Conservation (phyloP, 768 basidiomycete species). For the Clavulina sp. region DNA sequence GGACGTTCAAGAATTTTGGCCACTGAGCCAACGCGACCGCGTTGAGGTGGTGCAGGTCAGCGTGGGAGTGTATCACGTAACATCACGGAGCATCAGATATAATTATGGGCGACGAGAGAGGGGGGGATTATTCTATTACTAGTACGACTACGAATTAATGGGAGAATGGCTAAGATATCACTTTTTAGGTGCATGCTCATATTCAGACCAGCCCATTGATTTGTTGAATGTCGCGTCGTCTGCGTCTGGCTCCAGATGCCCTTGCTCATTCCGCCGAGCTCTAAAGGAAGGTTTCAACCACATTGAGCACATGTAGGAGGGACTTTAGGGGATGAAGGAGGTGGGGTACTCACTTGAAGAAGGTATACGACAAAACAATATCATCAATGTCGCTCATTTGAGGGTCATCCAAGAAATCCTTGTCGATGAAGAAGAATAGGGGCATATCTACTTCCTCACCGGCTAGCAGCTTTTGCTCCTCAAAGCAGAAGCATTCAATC, state of each 20-base stretch:
- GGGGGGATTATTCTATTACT: too few relatives aligned
- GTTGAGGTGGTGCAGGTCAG: too few relatives aligned
- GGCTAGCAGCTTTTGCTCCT: slow-evolving; percentile 88
- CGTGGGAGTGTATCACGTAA: too few relatives aligned
- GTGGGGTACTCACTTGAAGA: slow-evolving; percentile 61
- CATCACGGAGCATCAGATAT: too few relatives aligned
- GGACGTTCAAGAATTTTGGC: too few relatives aligned
- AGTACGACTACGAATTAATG: too few relatives aligned
- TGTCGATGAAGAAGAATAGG: slow-evolving; percentile 95
- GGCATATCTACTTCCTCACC: slow-evolving; percentile 98
- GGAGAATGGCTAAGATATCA: too few relatives aligned
- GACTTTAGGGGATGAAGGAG: slow-evolving; percentile 1
- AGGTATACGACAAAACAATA: slow-evolving; percentile 89
- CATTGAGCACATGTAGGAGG: background rate
- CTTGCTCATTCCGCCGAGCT: slow-evolving; percentile 67
- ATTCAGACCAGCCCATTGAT: slow-evolving; percentile 43
- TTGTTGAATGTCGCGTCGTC: slow-evolving; percentile 47
- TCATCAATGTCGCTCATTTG: slow-evolving; percentile 74
- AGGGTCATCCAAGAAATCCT: slow-evolving; percentile 89
- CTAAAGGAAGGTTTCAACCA: slow-evolving; percentile 24
- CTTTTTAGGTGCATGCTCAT: too few relatives aligned
- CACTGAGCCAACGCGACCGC: too few relatives aligned
- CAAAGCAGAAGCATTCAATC: slow-evolving; percentile 99
- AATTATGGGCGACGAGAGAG: too few relatives aligned
- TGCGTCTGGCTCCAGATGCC: slow-evolving; percentile 85